Base-by-base conservation (phyloP, 345 rosid genomes). In the Citrus glauca region DNA sequence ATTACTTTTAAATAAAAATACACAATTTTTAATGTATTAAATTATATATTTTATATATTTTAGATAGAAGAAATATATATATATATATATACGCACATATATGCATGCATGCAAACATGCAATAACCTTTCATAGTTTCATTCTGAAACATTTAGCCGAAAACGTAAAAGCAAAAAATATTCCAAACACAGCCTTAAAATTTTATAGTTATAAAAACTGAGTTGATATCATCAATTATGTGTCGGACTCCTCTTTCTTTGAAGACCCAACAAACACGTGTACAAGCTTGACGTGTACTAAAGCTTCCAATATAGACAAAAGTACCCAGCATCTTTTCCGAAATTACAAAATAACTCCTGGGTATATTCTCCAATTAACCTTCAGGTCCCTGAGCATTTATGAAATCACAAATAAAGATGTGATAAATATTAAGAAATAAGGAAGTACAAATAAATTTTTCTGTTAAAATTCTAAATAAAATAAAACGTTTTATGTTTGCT, bases 221-320 rank as follows among this genome's bases (percentile, higher is more conserved):
- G 5, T 42, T 7, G 25, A 32, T n/a, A 27, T 14, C 7, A n/a
- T 32, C 25, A 69, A 9, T 71, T 68, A 37, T 57, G 72, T 33
- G 67, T 45, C 8, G 40, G 8, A n/a, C 7, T 16, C 9, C 35
- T 27, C 33, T 76, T 40, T 17, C 37, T 64, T 70, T 50, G 24
- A 30, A 65, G 25, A 76, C 60, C 71, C 37, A 14, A 56, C 27
- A 7, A 50, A 71, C 77, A 76, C 80, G 77, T 71, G 83, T 72
- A 14, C 56, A 66, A 63, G 61, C 56, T 71, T 66, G 77, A 50
- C 33, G 48, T 63, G 24, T 27, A 48, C 55, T 24, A 48, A 71
- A 50, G 17, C 24, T 38, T 17, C 22, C 0, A 0, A 5, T 9
- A 2, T 5, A 8, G 38, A 79, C 69, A 10, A 27, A 69, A 59